Evolutionary conservation across 768 basidiomycete genomes (phyloP), one percentile per base, ranked within the genome.

Genomic region (Hypsizygus marmoreus): DNA sequence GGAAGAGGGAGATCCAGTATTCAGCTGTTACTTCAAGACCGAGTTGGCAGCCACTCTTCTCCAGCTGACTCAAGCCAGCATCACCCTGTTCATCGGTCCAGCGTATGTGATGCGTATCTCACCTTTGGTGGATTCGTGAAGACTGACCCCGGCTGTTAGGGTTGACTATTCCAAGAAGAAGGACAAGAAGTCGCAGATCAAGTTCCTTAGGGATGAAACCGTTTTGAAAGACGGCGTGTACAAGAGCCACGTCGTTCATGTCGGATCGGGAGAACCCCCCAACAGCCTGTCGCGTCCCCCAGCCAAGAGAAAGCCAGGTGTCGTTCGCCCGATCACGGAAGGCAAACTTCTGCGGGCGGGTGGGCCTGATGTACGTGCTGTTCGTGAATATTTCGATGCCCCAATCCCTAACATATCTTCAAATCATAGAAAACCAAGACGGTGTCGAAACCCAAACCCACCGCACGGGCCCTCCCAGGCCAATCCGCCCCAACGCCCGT

Each of bases 131-230:
- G 22, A 39, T 26, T 39, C 44, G 19, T 32, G 9, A 12, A 50
- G 36, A 22, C 39, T 57, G 20, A 45, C 30, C 37, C 19, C n/a
- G 23, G 49, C 9, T 14, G n/a, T 0, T 44, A 97, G 91, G 6
- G 69, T 97, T 49, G 82, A 90, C 45, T 98, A 97, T 64, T 75
- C 77, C 31, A 98, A 99, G 78, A 99, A 99, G 80, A 98, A 93
- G 69, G 95, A 95, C 53, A 99, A 98, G 72, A 83, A 83, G 60
- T 83, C 87, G 4, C 75, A 81, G 42, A 91, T 99, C 67, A 88
- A 87, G 64, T 87, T 91, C 51, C 65, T 86, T 58, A 95, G 90
- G 73, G 94, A 97, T 61, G 95, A 98, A 66, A 82, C 84, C 6
- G 71, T 95, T 14, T 69, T 63, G 9, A 81, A 80, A 45, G 84